Evolutionary conservation across 2,329 filamentous ascomycete genomes (phyloP), one percentile per base, ranked within the genome.

Genomic region (Elsinoe necatrix): DNA sequence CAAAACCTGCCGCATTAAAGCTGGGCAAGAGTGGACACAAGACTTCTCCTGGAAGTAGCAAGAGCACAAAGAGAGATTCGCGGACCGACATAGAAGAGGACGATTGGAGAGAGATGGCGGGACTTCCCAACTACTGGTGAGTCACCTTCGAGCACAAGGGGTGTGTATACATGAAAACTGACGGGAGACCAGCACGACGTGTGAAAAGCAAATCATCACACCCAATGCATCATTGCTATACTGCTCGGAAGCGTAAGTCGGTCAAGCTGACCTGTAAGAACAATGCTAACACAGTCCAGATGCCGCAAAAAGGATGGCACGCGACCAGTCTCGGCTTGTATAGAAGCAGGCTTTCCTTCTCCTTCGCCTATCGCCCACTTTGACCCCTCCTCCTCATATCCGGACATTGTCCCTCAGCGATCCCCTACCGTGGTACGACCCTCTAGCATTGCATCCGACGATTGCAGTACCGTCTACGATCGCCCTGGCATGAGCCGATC

Each of bases 191-290:
- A 84, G 81, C 69, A 78, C 81, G 61, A 82, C 78, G 65, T 85
- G 82, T 68, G 82, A 85, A 68, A 82, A 77, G 67, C 81, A 84
- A 70, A 84, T 85, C 63, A 77, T 80, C 55, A 76, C 78, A 29
- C 82, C 82, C 14, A 77, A 78, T 67, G 80, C 80, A 65, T 75
- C 75, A 14, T 74, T 83, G 39, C 72, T 85, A 43, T 85, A 85
- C 67, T 85, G 82, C 71, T 84, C 80, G 54, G 80, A 84, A 73
- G 77, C 77, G 81, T 84, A 75, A 66, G 74, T 67, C 48, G 34
- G 51, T 57, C 48, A 18, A 52, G 39, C 48, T 34, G 37, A 27
- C 27, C 41, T 34, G 4, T 21, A 12, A 20, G 7, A 21, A n/a
- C 25, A 39, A 12, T 16, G 25, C 57, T 62, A 48, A 63, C 58